Base-by-base conservation (phyloP, 2,329 filamentous ascomycete species). In the Fusarium vanettenii region DNA sequence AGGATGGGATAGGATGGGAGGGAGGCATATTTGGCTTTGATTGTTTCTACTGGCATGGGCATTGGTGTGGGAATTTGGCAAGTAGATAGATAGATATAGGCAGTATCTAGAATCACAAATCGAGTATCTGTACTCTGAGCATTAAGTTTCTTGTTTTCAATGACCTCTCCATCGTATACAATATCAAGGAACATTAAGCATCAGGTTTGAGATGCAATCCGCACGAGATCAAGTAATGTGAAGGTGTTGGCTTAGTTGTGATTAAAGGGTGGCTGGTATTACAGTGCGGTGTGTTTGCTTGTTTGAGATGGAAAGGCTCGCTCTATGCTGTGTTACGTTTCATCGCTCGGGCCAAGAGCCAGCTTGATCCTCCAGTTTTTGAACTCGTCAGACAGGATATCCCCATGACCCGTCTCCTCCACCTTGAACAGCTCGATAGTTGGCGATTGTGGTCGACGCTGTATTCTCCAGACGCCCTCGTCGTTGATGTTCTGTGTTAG, bases 381-480 rank as follows among this genome's bases (percentile, higher is more conserved):
- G 80, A 98, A 98, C 16, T 93, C 90, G 25, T 92, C 89, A 4
- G 93, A 94, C 45, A 98, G 84, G 59, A 98, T 94, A 27, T 89
- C 87, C 1, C 94, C 95, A 72, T 94, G 91, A 0, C 94, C 94
- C 2, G 89, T 90, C 73, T 80, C 93, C 76, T 94, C 90, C 6
- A 95, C 84, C 79, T 89, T 91, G 82, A 90, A 93, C 1, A 97
- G 89, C 76, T 97, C 93, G 69, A 98, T 93, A 7, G 85, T 82
- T 2, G 89, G 86, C 0, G 89, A 89, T 43, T 89, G 89, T 63
- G 92, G 89, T 64, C 83, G 85, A 68, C 94, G 89, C 59, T 90
- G 86, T 79, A 99, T 94, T 71, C 92, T 90, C 93, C 95, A 98
- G 3, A 97, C 92, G 0, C 94, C 95, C 43, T 91, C 89, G 59